Percentiles rank a stretch among this genome's conserved stretches.
phyloP scores from a whole-genome alignment of 306 rosid species.

The Cucurbita maxima region DNA sequence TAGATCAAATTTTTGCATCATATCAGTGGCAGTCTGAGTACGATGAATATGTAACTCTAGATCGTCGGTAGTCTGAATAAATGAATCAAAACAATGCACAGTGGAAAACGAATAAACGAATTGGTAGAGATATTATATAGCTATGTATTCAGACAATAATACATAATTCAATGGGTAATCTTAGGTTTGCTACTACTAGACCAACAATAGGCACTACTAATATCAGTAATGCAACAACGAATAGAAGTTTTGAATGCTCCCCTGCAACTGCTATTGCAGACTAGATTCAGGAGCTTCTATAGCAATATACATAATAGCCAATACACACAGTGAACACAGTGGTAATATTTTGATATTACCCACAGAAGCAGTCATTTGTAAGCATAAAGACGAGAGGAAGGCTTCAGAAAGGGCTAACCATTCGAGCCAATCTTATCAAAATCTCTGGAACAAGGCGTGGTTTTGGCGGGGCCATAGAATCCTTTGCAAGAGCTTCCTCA shows the following conservation, averaged over 20 bases:
- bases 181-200: not conserved
- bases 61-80: not conserved
- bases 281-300: not conserved
- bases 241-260: not conserved
- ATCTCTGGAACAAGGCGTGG: conserved; percentile 73
- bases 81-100: not conserved
- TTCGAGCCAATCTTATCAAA: conserved; percentile 47
- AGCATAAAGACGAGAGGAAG: not conserved
- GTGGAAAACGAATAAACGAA: not conserved
- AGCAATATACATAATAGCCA: not conserved
- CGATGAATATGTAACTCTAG: not conserved
- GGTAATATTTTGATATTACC: not conserved
- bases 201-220: not conserved
- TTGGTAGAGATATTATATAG: not conserved
- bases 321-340: not conserved
- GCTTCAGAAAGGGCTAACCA: conserved; percentile 62
- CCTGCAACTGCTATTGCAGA: not conserved
- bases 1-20: not conserved
- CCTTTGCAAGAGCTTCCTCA: conserved; percentile 54
- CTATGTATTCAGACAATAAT: not conserved
- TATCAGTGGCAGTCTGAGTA: not conserved
- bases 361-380: not conserved
- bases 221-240: not conserved
- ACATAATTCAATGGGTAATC: not conserved
- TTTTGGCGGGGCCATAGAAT: conserved; percentile 51